Conservation (phyloP, 2,329 filamentous ascomycete genomes). For the Talaromyces amestolkiae region DNA sequence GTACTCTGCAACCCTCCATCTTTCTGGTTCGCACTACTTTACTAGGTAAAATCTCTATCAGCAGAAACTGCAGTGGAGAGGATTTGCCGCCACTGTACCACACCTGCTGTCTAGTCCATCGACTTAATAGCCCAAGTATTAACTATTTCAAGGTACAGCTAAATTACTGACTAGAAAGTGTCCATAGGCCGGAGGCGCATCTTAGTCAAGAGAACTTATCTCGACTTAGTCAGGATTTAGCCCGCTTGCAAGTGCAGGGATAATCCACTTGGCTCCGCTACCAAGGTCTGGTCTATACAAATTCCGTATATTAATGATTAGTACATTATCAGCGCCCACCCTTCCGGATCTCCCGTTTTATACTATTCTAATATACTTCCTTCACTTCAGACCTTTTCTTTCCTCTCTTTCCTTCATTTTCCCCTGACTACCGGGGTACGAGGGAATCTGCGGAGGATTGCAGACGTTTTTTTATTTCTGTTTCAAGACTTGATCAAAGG, state of each 20-base stretch:
- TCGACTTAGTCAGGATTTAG: constrained; percentile 2
- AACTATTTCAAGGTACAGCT: neutral
- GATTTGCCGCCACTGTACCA: neutral
- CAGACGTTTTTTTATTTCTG: neutral
- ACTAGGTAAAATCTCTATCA: neutral
- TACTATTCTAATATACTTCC: neutral
- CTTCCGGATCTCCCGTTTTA: constrained; percentile 9
- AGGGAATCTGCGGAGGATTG: neutral
- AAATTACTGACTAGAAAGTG: neutral
- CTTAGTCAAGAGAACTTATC: neutral
- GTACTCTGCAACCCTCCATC: constrained; percentile 6
- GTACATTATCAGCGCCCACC: constrained; percentile 5
- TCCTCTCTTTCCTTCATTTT: neutral
- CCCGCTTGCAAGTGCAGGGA: neutral
- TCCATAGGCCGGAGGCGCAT: neutral
- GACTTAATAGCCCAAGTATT: neutral
- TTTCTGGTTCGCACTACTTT: neutral
- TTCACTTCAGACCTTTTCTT: neutral
- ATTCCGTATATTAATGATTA: too few species aligned
- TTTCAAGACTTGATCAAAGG: constrained; percentile 4
- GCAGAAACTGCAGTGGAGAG: neutral
- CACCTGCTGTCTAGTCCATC: neutral
- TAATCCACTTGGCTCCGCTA: neutral
- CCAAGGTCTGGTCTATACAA: constrained; percentile 2
- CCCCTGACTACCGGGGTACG: neutral